These are phyloP conservation scores for Suillus lakei DNA, from an alignment of 768 basidiomycete genomes.

Conservation along the genomic window DNA sequence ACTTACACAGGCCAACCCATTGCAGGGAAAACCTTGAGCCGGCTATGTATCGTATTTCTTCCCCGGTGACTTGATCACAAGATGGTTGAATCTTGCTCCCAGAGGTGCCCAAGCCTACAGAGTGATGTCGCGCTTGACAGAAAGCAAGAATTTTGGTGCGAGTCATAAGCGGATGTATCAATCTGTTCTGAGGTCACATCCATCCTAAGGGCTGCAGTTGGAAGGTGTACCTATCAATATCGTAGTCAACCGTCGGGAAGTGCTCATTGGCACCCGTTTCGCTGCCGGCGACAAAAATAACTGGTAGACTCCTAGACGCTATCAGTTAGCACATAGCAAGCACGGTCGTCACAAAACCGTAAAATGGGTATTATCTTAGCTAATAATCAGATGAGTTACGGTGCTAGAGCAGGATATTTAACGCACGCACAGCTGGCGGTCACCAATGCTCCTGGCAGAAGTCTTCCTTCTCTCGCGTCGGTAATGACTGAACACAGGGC, in stretches of 20 bases:
- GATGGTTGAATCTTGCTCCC: conserved; percentile 66
- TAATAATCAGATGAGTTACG: neutral
- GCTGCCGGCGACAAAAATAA: neutral
- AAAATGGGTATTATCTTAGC: neutral
- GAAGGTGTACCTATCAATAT: neutral
- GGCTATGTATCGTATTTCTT: conserved; percentile 59
- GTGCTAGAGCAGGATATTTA: neutral
- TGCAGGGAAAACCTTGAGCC: conserved; percentile 74
- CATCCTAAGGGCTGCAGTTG: neutral
- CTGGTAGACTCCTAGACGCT: neutral
- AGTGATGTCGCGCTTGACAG: conserved; percentile 58
- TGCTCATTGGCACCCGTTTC: neutral
- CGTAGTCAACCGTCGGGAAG: neutral
- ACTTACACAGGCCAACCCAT: conserved; percentile 48
- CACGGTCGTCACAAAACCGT: neutral
- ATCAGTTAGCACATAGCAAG: neutral
- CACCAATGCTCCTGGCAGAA: neutral
- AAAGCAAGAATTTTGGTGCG: conserved; percentile 61
- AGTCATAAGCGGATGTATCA: conserved; percentile 55
- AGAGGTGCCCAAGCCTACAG: conserved; percentile 56
- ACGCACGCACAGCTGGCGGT: neutral
- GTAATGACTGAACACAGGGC: neutral
- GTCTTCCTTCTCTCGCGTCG: neutral
- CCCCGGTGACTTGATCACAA: conserved; percentile 50
- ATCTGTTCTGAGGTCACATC: neutral